Evolutionary conservation across 176 grass and related monocot genomes (phyloP).

Genomic region (bread wheat (Triticum aestivum)): IWGSC_CS_RefSeq_v2.1 NC_057801.1:563256472-563256971

Average conservation of each 20-base stretch:
- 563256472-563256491: conserved; percentile 87
- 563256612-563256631: conserved; percentile 9
- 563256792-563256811: conserved; percentile 79
- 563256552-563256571: conserved; percentile 94
- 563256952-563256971: neutral
- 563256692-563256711: conserved; percentile 98
- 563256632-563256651: conserved; percentile 10
- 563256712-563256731: conserved; percentile 80
- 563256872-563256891: conserved; percentile 55
- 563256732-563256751: conserved; percentile 91
- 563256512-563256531: conserved; percentile 65
- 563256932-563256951: neutral
- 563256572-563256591: conserved; percentile 96
- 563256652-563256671: conserved; percentile 4
- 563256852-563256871: conserved; percentile 83
- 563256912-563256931: neutral
- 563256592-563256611: conserved; percentile 84
- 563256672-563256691: conserved; percentile 2
- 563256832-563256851: conserved; percentile 62
- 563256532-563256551: conserved; percentile 80
- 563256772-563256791: conserved; percentile 88
- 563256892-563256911: neutral
- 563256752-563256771: conserved; percentile 95
- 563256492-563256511: conserved; percentile 91
- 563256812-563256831: conserved; percentile 76